A percentile compares a stretch with the other conserved stretches of the same genome.
Evolutionary conservation across 441 rosid species (phyloP).

Genomic region (Breynia disticha): DNA sequence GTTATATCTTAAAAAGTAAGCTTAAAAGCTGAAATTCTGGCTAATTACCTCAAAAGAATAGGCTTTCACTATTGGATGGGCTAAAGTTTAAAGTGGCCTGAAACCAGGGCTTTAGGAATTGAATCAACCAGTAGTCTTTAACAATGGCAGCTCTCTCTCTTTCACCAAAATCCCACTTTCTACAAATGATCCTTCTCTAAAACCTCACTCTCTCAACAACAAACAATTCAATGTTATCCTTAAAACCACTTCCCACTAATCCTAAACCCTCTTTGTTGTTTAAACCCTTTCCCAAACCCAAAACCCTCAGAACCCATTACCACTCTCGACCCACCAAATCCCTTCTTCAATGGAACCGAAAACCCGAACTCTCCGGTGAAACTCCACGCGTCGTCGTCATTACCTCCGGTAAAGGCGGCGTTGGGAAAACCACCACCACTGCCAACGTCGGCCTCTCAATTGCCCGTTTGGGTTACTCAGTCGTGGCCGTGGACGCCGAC

Average conservation of each 20-base stretch:
- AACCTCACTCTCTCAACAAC: not conserved
- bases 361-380: constrained; percentile 82
- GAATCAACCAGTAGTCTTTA: too few relatives aligned
- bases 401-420: constrained; percentile 95
- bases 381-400: constrained; percentile 93
- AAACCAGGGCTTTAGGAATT: too few relatives aligned
- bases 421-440: constrained; percentile 90
- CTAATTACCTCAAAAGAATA: too few relatives aligned
- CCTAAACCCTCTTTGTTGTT: constrained; percentile 22
- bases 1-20: too few relatives aligned
- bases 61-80: too few relatives aligned
- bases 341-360: constrained; percentile 77
- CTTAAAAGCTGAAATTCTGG: too few relatives aligned
- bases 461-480: constrained; percentile 83
- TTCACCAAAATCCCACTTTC: too few relatives aligned
- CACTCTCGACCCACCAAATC: constrained; percentile 24
- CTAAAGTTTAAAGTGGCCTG: too few relatives aligned
- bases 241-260: constrained; percentile 25
- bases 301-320: constrained; percentile 20
- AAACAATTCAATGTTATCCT: constrained; percentile 34
- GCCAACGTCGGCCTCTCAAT: constrained; percentile 88
- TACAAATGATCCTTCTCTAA: constrained; percentile 12
- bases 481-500: constrained; percentile 83
- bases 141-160: too few relatives aligned
- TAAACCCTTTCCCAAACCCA: constrained; percentile 22